Base-by-base conservation (phyloP, 2,329 filamentous ascomycete species). In the Trichoderma sp. region DNA sequence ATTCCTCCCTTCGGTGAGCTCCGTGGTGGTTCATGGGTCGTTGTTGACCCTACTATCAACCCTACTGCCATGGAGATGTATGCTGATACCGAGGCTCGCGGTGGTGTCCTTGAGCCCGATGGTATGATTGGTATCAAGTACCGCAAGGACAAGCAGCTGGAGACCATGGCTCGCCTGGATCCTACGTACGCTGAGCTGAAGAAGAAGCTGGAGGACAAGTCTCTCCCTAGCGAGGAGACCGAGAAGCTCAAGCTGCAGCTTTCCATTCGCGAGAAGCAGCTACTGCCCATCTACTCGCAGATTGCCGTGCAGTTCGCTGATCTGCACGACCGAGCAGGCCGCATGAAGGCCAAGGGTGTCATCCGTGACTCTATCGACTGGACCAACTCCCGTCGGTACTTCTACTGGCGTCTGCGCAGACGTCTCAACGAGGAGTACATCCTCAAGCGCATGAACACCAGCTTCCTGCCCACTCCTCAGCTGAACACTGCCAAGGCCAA, bases 41-140 rank as follows among this genome's bases (percentile, higher is more conserved):
- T 99, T 63, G 93, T 99, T 71, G 95, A 99, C 79, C 95, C 95
- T 58, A 98, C 95, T 72, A 99, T 99, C 85, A 98, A 99, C 85
- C 89, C 93, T 19, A 88, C 92, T 56, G 90, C 89, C 76, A 99
- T 99, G 95, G 95, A 99, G 82, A 99, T 99, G 95, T 99, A 99
- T 79, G 95, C 95, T 67, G 95, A 99, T 76, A 90, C 92, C 72
- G 94, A 99, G 72, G 86, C 95, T 67, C 95, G 95, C 70, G 95
- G 94, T 82, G 95, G 95, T 90, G 94, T 99, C 57, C 87, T 99
- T 71, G 95, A 99, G 81, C 95, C 95, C 8, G 95, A 99, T 80
- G 95, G 95, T 84, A 98, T 98, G 77, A 90, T 99, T 67, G 93
- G 93, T 80, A 98, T 99, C 88, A 99, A 98, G 83, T 99, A 94